Percentiles rank a stretch among this genome's conserved stretches.
Conservation (phyloP, 331 rosid genomes). For the Acacia concinna region DNA sequence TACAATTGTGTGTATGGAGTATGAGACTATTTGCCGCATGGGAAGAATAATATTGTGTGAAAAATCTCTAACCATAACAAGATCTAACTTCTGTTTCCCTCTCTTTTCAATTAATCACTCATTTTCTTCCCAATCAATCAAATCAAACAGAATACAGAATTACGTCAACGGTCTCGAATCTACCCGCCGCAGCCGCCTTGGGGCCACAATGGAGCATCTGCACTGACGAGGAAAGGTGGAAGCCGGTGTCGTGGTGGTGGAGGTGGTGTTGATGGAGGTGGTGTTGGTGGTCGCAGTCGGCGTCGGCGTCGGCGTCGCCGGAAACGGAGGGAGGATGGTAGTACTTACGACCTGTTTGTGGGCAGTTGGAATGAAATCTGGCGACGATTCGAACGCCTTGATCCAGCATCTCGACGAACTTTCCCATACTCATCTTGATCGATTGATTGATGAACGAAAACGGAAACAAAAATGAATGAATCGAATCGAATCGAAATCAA, state of each 20-base stretch:
- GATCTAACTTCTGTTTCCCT: not conserved
- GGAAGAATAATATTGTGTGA: not conserved
- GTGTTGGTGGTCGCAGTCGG: no score
- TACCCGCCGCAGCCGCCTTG: slow-evolving; percentile 22
- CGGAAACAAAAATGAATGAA: not conserved
- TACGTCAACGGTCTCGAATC: slow-evolving; percentile 34
- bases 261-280: no score
- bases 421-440: slow-evolving; percentile 39
- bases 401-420: slow-evolving; percentile 56
- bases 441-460: not conserved
- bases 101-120: not conserved
- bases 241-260: not conserved
- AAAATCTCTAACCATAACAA: not conserved
- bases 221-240: not conserved
- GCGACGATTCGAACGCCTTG: slow-evolving; percentile 50
- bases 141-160: slow-evolving; percentile 55
- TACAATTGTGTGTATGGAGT: not conserved
- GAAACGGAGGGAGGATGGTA: slow-evolving; percentile 54
- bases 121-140: not conserved
- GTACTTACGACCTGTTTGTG: slow-evolving; percentile 64
- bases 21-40: not conserved
- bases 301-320: slow-evolving; percentile 20
- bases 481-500: not conserved
- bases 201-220: slow-evolving; percentile 6
- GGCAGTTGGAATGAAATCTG: slow-evolving; percentile 61